Evolutionary conservation across 257 asterid species (phyloP).

Genomic region (Solanum lignicaule): DNA sequence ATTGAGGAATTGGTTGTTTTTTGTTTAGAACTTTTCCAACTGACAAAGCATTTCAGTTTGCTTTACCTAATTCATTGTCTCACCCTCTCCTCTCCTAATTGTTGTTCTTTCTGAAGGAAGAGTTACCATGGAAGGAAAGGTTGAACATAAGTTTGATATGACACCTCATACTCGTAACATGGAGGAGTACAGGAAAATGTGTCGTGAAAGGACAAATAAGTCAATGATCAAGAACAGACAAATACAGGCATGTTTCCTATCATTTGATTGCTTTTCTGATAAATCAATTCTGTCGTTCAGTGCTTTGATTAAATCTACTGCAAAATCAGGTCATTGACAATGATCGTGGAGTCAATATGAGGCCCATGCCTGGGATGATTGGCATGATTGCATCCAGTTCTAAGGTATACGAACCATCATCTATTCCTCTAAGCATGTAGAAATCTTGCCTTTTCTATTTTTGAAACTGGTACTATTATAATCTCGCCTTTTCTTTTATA

Average conservation of each 20-base stretch:
- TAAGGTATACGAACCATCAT: constrained; percentile 30
- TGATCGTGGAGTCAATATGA: constrained; percentile 88
- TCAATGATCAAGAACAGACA: constrained; percentile 86
- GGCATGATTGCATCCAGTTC: constrained; percentile 61
- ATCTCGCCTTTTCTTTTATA: background rate
- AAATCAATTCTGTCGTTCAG: background rate
- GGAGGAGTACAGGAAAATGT: constrained; percentile 66
- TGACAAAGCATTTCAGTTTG: background rate
- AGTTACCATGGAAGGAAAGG: constrained; percentile 65
- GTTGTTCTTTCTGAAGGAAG: constrained; percentile 12
- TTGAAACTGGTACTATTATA: background rate
- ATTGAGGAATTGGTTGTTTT: background rate
- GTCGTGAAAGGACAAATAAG: constrained; percentile 90
- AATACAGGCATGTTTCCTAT: constrained; percentile 44
- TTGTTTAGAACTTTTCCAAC: background rate
- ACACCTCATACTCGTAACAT: constrained; percentile 49
- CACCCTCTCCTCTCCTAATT: background rate
- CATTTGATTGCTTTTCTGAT: background rate
- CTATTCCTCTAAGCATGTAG: background rate
- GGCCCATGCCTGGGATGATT: constrained; percentile 90
- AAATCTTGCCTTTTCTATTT: background rate
- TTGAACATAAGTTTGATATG: constrained; percentile 91
- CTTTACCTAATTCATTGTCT: background rate
- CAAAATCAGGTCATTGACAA: constrained; percentile 67
- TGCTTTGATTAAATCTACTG: background rate